Evolutionary conservation across 2,329 filamentous ascomycete genomes (phyloP).

Genomic region (Fusarium mangiferae): DNA sequence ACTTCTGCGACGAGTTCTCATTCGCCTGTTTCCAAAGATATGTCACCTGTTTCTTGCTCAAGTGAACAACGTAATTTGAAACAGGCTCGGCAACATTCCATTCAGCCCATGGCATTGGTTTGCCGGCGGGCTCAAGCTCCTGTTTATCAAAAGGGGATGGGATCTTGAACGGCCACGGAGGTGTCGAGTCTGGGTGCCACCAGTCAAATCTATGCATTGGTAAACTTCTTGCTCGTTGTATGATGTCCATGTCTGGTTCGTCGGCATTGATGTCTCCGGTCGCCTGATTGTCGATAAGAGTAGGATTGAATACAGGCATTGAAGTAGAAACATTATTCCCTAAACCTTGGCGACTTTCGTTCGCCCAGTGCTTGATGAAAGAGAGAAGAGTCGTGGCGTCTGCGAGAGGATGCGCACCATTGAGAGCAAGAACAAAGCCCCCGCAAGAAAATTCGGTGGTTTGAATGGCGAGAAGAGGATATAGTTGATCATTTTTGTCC

Average conservation of each 20-base stretch:
- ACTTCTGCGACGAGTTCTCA: background rate
- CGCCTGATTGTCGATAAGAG: slow-evolving; percentile 26
- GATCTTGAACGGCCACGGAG: slow-evolving; percentile 25
- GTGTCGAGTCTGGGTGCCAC: slow-evolving; percentile 24
- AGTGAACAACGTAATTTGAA: slow-evolving; percentile 38
- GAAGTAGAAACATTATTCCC: fast-evolving
- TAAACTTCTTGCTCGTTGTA: slow-evolving; percentile 9
- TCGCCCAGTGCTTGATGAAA: slow-evolving; percentile 40
- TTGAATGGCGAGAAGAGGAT: slow-evolving; percentile 35
- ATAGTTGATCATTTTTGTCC: background rate
- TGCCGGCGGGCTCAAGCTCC: slow-evolving; percentile 2
- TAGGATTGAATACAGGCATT: slow-evolving; percentile 11
- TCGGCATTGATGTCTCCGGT: slow-evolving; percentile 30
- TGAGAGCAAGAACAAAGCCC: slow-evolving; percentile 32
- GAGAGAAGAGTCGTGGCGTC: slow-evolving; percentile 35
- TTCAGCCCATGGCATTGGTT: slow-evolving; percentile 39
- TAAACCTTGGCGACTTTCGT: background rate
- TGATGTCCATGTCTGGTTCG: slow-evolving; percentile 2
- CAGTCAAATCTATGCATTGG: slow-evolving; percentile 42
- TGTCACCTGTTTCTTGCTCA: slow-evolving; percentile 27
- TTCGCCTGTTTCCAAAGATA: slow-evolving; percentile 9
- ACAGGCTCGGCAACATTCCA: slow-evolving; percentile 36
- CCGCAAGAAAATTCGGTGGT: slow-evolving; percentile 36
- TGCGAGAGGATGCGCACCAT: slow-evolving; percentile 38
- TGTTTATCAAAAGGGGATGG: slow-evolving; percentile 11